Base-by-base conservation (phyloP, 495 filamentous ascomycete genomes). In the Penicillium paradoxum region DNA sequence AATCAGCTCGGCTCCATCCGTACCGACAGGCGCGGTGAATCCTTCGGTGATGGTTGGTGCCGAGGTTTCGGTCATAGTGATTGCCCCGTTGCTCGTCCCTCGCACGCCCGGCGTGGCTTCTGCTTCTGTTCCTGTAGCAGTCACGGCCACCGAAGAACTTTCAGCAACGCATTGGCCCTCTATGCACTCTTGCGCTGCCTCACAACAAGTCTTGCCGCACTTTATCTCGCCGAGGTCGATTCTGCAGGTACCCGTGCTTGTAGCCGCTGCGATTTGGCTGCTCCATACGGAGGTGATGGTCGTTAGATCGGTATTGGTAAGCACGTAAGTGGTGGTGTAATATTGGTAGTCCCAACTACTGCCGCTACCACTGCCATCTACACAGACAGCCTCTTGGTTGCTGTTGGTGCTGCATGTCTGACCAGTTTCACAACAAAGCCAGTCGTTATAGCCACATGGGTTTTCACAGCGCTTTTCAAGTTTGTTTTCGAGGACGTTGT, bases 121-220 rank as follows among this genome's bases (percentile, higher is more conserved):
- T 45, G 42, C n/a, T 14, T 37, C 55, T 25, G 56, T 51, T 25
- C 8, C 58, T 5, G 67, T 72, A 48, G 53, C 71, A 54, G 71
- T 74, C 32, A 69, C 65, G 30, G 59, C 65, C 38, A 63, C 69
- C 27, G 59, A 69, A 1, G 74, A 75, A 25, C 71, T 74, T 37
- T 69, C 74, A 9, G 56, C 49, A 13, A 77, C 63, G 61, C 73
- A 73, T 45, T 67, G 54, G 22, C 68, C 61, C 47, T 71, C 51
- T 17, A 54, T 50, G 65, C 91, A 96, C 57, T 83, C 83, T 65
- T 90, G 85, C 47, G 79, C 81, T 47, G 73, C 77, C 13, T 81
- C 79, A 65, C 91, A 96, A 72, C 91, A 95, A 50, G 81, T 83
- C 25, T 55, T 69, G 9, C 89, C 90, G 64, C 91, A 96, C 1